Percentiles rank a stretch among this genome's conserved stretches.
phyloP scores from a whole-genome alignment of 306 rosid species.

The Adenanthera pavonina region DNA sequence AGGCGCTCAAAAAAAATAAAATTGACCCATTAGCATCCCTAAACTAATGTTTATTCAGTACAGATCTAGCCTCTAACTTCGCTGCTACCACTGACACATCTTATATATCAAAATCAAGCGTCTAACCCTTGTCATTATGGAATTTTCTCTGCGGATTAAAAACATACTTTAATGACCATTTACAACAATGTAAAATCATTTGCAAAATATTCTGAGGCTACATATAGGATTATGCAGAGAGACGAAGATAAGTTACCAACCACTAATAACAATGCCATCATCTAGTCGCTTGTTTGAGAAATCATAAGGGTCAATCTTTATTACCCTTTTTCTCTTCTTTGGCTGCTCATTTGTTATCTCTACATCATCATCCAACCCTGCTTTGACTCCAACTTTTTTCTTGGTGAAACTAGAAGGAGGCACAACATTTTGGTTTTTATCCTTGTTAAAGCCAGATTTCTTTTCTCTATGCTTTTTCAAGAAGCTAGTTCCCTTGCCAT shows the following conservation, averaged over 20 bases:
- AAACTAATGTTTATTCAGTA: background rate
- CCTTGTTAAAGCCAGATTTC: conserved; percentile 42
- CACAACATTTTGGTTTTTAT: conserved; percentile 36
- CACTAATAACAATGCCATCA: conserved; percentile 55
- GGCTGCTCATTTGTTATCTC: conserved; percentile 51
- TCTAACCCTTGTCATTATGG: background rate
- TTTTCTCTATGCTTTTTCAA: conserved; percentile 47
- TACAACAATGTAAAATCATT: conserved; percentile 5
- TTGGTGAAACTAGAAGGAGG: conserved; percentile 42
- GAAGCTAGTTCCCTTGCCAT: conserved; percentile 41
- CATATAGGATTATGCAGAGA: conserved; percentile 29
- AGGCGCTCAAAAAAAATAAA: background rate
- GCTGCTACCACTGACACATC: background rate
- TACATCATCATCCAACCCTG: conserved; percentile 43
- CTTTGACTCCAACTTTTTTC: conserved; percentile 43
- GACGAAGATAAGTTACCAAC: conserved; percentile 48
- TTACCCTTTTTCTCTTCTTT: conserved; percentile 71
- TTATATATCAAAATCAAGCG: conserved; percentile 15
- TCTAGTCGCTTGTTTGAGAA: conserved; percentile 84
- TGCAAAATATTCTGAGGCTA: conserved; percentile 21
- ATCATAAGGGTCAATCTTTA: conserved; percentile 73
- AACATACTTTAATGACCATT: conserved; percentile 3
- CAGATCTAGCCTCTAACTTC: conserved; percentile 17
- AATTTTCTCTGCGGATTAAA: conserved; percentile 1
- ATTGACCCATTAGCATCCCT: background rate